Percentiles rank a stretch among this genome's conserved stretches.
Evolutionary conservation across 129 eudicot genomes (phyloP).

Genomic region (Flaveria ramosissima): DNA sequence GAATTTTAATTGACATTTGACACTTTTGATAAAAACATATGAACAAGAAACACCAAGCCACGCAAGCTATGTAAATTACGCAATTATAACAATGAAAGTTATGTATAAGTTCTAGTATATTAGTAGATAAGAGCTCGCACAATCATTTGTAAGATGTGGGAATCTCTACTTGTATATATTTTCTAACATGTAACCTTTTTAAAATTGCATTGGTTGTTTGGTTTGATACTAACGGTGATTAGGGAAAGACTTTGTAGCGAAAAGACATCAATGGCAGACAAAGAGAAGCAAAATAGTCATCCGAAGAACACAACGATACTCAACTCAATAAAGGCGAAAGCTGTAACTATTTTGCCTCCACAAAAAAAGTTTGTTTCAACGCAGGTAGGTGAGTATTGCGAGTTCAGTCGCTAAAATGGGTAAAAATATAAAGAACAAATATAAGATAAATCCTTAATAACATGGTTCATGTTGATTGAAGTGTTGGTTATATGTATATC

Average conservation of each 20-base stretch:
- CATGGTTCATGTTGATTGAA: not conserved
- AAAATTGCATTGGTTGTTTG: not conserved
- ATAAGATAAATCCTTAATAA: conserved; percentile 13
- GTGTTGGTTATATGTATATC: not conserved
- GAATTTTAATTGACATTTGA: not conserved
- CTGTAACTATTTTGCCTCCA: not conserved
- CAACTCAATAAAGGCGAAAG: not conserved
- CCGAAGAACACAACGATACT: not conserved
- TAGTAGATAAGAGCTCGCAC: not conserved
- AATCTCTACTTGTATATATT: not conserved
- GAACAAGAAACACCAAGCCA: not conserved
- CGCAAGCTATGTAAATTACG: not conserved
- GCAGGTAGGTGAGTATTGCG: not conserved
- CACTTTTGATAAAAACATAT: not conserved
- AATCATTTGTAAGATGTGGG: too few relatives aligned
- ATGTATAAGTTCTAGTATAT: not conserved
- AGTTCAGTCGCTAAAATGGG: not conserved
- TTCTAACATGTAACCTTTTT: not conserved
- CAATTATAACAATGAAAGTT: not conserved
- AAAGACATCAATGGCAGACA: not conserved
- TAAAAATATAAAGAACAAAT: not conserved
- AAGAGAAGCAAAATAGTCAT: not conserved
- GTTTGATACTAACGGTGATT: not conserved
- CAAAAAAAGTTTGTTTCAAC: conserved; percentile 14
- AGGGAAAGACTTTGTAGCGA: not conserved